Evolutionary conservation across 176 grass and related monocot species (phyloP), one percentile per base, ranked within the genome.

Genomic region (Coix lacrymajobi): DNA sequence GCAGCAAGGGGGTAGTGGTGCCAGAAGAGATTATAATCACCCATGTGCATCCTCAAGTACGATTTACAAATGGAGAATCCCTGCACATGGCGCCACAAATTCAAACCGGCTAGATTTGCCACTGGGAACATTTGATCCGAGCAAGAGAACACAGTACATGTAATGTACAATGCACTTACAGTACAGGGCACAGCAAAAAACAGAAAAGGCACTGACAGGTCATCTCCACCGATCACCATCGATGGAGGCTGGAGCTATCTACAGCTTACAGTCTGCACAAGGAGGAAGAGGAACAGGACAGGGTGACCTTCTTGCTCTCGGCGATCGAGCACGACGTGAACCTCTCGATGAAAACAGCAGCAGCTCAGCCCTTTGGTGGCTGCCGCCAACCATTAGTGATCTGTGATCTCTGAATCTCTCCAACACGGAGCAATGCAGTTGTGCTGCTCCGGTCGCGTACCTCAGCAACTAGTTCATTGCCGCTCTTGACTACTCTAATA

Each of bases 361-460:
- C 85, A 81, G 85, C 78, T 76, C 71, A 60, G 48, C 71, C 70
- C 85, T 76, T 76, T 37, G 70, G 85, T 76, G 79, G 78, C 85
- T 82, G 60, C 69, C 61, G 24, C 56, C 51, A 4, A 43, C 24
- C 48, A 37, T 60, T 60, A 68, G 71, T 81, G 78, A 81, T 9
- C n/a, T n/a, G n/a, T n/a, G n/a, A n/a, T n/a, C n/a, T n/a, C n/a
- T 81, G 71, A 87, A 87, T 7, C 45, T 75, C 88, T 90, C 78
- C 79, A 77, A 93, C 91, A 77, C 85, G 28, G 91, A 58, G 63
- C 70, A 48, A 48, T 63, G 83, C 79, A 16, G 15, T 85, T 86
- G 84, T 81, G 87, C 87, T 29, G 83, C 86, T 76, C 91, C 68
- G 85, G 88, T 93, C 78, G 82, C 68, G 33, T 86, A 80, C 73